phyloP scores from a whole-genome alignment of 345 rosid species.

The Durio zibethinus region DNA sequence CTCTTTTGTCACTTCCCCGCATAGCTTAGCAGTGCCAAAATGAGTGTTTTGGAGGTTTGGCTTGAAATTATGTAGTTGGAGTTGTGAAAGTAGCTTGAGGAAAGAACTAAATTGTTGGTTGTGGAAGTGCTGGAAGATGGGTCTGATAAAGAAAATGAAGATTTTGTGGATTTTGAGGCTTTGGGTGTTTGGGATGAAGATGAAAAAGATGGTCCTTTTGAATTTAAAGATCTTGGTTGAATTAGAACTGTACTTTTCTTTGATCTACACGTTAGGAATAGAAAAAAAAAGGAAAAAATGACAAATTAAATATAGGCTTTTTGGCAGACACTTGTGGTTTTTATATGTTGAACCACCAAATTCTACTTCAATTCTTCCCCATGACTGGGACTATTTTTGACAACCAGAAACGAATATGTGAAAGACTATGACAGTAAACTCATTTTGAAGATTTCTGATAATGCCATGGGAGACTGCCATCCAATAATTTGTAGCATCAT shows the following conservation, averaged over 20 bases:
- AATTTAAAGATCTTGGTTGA: not conserved
- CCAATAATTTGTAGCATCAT: not conserved
- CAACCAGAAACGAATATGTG: no score
- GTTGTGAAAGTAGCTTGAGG: slow-evolving; percentile 6
- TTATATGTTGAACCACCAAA: no score
- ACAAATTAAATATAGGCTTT: no score
- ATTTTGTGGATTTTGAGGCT: slow-evolving; percentile 1
- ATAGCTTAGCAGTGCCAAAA: slow-evolving; percentile 48
- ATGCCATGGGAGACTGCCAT: not conserved
- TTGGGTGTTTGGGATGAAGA: not conserved
- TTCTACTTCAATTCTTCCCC: no score
- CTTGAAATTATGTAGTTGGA: slow-evolving; percentile 14
- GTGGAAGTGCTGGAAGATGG: not conserved
- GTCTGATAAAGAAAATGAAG: not conserved
- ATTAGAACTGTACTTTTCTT: slow-evolving; percentile 8
- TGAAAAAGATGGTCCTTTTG: not conserved
- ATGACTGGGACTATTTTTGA: no score
- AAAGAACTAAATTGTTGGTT: not conserved
- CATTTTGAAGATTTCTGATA: no score
- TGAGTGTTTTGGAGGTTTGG: slow-evolving; percentile 30
- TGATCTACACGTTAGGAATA: slow-evolving; percentile 12
- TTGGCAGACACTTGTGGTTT: no score
- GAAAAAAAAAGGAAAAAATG: not conserved
- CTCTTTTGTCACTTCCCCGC: slow-evolving; percentile 35
- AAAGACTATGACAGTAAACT: no score